phyloP scores from a whole-genome alignment of 2,329 filamentous ascomycete genomes.

The Arthroderma sp. region DNA sequence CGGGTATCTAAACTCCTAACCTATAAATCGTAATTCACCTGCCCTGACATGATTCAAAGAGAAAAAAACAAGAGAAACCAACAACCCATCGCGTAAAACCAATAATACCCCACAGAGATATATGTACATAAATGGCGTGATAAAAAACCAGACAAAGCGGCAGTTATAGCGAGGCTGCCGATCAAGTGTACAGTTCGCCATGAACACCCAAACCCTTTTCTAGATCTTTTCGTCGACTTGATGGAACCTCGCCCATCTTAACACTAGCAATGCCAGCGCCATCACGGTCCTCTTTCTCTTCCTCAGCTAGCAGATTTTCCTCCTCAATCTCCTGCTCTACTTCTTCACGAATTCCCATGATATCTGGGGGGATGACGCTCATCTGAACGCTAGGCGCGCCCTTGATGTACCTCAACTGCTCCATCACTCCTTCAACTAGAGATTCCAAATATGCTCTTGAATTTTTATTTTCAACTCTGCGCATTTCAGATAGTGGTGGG shows the following conservation, averaged over 20 bases:
- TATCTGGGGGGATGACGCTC: constrained; percentile 63
- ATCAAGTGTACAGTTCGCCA: constrained; percentile 26
- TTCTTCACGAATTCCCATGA: constrained; percentile 43
- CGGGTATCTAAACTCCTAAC: too few species aligned
- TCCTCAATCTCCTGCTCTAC: constrained; percentile 35
- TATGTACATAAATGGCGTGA: too few species aligned
- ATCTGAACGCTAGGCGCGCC: constrained; percentile 80
- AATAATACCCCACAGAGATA: too few species aligned
- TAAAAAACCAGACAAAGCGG: too few species aligned
- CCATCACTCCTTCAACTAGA: constrained; percentile 63
- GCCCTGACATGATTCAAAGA: too few species aligned
- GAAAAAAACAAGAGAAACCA: too few species aligned
- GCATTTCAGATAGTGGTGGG: constrained; percentile 64
- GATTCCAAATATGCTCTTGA: constrained; percentile 60
- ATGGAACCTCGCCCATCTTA: constrained; percentile 2
- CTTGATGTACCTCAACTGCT: constrained; percentile 76
- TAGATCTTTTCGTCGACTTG: constrained; percentile 21
- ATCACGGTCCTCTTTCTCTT: constrained; percentile 27
- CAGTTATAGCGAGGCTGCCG: too few species aligned
- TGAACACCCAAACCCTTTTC: constrained; percentile 19
- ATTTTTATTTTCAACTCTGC: constrained; percentile 62
- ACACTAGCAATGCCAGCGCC: constrained; percentile 12
- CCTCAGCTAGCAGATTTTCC: constrained; percentile 25
- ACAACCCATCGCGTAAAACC: too few species aligned
- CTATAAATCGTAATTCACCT: too few species aligned